These are phyloP conservation scores for Phytophthora tubulina DNA, from an alignment of 352 stramenopile species.

Conservation along the genomic window DNA sequence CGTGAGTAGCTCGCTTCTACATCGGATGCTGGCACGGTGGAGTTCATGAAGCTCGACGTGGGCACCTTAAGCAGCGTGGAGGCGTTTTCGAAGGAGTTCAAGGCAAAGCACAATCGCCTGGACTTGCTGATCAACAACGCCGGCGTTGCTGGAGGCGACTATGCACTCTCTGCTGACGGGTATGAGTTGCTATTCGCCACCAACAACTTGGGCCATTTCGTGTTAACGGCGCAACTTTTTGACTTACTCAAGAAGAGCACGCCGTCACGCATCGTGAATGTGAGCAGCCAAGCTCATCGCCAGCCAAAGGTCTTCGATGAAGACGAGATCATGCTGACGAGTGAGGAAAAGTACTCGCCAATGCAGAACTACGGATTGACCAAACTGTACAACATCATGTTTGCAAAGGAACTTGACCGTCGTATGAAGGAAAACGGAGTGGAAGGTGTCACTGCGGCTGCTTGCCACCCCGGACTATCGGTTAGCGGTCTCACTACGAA, in stretches of 20 bases:
- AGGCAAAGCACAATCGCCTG: constrained; percentile 24
- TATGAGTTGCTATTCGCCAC: constrained; percentile 67
- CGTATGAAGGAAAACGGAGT: constrained; percentile 36
- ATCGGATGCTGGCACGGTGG: constrained; percentile 25
- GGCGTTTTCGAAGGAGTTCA: constrained; percentile 42
- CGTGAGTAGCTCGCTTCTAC: constrained; percentile 3
- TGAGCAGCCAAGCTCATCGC: constrained; percentile 42
- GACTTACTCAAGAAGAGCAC: constrained; percentile 37
- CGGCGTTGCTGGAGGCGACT: constrained; percentile 35
- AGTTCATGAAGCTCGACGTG: constrained; percentile 60
- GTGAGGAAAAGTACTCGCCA: constrained; percentile 37
- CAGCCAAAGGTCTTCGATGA: constrained; percentile 10
- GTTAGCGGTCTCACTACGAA: constrained; percentile 38
- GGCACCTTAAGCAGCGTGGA: constrained; percentile 45
- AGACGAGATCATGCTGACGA: constrained; percentile 35
- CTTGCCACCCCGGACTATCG: neutral
- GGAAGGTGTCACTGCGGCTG: constrained; percentile 26
- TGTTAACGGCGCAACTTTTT: constrained; percentile 55
- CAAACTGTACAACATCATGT: constrained; percentile 67
- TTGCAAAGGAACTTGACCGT: constrained; percentile 53
- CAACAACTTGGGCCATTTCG: constrained; percentile 74
- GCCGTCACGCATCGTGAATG: constrained; percentile 46
- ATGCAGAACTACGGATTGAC: constrained; percentile 23
- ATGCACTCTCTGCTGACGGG: constrained; percentile 44
- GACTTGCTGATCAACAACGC: constrained; percentile 77